phyloP scores from a whole-genome alignment of 208 protist species.

The Crithidia acanthocephali region DNA sequence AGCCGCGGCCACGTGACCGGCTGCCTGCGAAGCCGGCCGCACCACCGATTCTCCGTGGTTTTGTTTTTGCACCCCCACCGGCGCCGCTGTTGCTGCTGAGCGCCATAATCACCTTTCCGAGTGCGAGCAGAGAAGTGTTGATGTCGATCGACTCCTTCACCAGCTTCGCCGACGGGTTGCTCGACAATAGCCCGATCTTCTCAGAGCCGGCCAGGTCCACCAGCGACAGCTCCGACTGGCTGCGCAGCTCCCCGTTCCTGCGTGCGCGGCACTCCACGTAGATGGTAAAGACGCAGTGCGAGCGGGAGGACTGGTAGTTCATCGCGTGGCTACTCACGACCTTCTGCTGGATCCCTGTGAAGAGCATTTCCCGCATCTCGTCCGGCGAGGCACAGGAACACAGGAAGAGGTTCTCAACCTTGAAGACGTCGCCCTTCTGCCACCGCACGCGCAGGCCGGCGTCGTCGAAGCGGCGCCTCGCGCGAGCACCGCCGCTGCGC shows the following conservation, averaged over 20 bases:
- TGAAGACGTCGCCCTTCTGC: constrained; percentile 72
- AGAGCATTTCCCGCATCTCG: constrained; percentile 81
- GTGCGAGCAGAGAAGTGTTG: constrained; percentile 90
- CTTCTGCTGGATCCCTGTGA: constrained; percentile 75
- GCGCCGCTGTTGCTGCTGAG: constrained; percentile 37
- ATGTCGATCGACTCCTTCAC: constrained; percentile 92
- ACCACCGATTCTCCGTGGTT: not conserved
- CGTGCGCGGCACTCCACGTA: constrained; percentile 66
- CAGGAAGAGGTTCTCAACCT: constrained; percentile 88
- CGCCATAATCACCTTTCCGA: constrained; percentile 93
- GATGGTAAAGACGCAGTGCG: constrained; percentile 92
- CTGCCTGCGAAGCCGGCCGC: not conserved
- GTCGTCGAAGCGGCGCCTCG: constrained; percentile 20
- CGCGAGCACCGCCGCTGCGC: not conserved
- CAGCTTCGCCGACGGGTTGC: constrained; percentile 54
- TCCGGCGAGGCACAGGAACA: constrained; percentile 68
- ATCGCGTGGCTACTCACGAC: constrained; percentile 82
- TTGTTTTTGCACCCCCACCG: not conserved
- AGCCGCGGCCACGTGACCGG: not conserved
- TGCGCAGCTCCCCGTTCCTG: constrained; percentile 42
- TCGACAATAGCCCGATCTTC: constrained; percentile 64
- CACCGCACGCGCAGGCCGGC: constrained; percentile 64
- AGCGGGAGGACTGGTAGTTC: constrained; percentile 92
- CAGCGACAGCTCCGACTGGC: constrained; percentile 77
- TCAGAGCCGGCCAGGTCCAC: constrained; percentile 95